phyloP scores from a whole-genome alignment of 1,139 yeast genomes.

The Pichia norvegensis region DNA sequence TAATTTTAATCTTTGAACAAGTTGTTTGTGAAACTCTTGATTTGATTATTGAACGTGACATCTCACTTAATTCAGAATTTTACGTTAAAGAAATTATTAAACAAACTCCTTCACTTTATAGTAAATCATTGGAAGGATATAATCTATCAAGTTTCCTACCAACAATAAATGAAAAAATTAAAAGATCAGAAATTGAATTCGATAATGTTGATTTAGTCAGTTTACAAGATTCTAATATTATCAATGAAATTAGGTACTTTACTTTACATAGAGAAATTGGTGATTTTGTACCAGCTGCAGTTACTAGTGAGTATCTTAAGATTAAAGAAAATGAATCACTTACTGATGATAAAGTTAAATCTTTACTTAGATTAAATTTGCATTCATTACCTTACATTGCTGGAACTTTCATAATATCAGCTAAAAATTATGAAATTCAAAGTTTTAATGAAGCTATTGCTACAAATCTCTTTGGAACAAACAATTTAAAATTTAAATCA shows the following conservation, averaged over 20 bases:
- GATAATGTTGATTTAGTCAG: constrained; percentile 22
- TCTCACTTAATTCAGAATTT: constrained; percentile 18
- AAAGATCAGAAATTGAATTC: constrained; percentile 3
- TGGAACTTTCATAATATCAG: constrained; percentile 69
- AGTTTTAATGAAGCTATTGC: constrained; percentile 77
- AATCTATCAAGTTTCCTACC: constrained; percentile 28
- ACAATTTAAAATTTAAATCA: constrained; percentile 42
- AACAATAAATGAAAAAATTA: constrained; percentile 19
- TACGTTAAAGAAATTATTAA: constrained; percentile 33
- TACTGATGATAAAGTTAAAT: constrained; percentile 30
- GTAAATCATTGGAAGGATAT: constrained; percentile 21
- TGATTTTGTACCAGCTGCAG: constrained; percentile 55
- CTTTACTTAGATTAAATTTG: constrained; percentile 44
- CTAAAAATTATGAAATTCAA: constrained; percentile 38
- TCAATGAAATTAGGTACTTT: constrained; percentile 55
- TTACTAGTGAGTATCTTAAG: constrained; percentile 48
- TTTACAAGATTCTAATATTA: constrained; percentile 34
- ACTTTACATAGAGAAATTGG: constrained; percentile 43
- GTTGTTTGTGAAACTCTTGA: constrained; percentile 77
- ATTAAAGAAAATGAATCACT: constrained; percentile 27
- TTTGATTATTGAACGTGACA: constrained; percentile 37
- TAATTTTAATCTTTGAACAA: constrained; percentile 83
- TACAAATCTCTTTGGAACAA: constrained; percentile 67
- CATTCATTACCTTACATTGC: constrained; percentile 83
- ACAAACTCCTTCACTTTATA: constrained; percentile 37